phyloP scores from a whole-genome alignment of 371 early-diverging fungal species.

The Umbelopsis sp. region DNA sequence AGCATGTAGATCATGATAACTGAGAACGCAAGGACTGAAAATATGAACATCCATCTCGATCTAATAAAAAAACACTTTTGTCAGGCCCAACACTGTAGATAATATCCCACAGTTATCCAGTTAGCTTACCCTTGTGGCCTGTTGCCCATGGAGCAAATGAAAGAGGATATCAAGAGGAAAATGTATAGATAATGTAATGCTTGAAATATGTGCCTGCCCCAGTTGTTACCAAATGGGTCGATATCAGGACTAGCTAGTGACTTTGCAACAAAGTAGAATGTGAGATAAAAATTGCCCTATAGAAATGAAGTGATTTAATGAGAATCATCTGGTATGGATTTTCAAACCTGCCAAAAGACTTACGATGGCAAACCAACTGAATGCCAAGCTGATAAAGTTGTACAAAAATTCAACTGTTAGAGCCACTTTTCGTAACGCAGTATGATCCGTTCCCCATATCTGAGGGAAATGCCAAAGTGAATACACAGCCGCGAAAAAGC shows the following conservation, averaged over 20 bases:
- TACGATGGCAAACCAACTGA: conserved; percentile 83
- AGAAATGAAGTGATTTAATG: conserved; percentile 33
- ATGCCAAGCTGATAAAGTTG: conserved; percentile 70
- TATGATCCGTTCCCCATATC: conserved; percentile 68
- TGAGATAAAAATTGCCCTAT: conserved; percentile 78
- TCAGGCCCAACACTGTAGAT: conserved; percentile 16
- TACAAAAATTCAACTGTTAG: conserved; percentile 74
- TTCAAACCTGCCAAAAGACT: conserved; percentile 28
- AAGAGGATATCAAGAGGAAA: conserved; percentile 63
- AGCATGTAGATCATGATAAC: conserved; percentile 53
- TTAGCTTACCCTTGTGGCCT: conserved; percentile 81
- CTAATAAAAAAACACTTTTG: conserved; percentile 19
- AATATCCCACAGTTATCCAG: conserved; percentile 49
- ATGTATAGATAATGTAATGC: conserved; percentile 65
- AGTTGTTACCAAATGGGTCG: conserved; percentile 61
- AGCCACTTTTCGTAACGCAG: conserved; percentile 60
- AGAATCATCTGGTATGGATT: background rate
- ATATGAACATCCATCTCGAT: conserved; percentile 43
- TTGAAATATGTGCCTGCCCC: conserved; percentile 51
- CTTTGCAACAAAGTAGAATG: conserved; percentile 72
- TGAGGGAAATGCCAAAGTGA: conserved; percentile 55
- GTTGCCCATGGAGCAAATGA: conserved; percentile 83
- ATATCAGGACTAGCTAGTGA: conserved; percentile 43
- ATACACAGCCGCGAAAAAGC: conserved; percentile 74
- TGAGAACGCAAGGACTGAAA: conserved; percentile 40